Evolutionary conservation across 345 rosid genomes (phyloP), one percentile per base, ranked within the genome.

Genomic region (Adansonia digitata): DNA sequence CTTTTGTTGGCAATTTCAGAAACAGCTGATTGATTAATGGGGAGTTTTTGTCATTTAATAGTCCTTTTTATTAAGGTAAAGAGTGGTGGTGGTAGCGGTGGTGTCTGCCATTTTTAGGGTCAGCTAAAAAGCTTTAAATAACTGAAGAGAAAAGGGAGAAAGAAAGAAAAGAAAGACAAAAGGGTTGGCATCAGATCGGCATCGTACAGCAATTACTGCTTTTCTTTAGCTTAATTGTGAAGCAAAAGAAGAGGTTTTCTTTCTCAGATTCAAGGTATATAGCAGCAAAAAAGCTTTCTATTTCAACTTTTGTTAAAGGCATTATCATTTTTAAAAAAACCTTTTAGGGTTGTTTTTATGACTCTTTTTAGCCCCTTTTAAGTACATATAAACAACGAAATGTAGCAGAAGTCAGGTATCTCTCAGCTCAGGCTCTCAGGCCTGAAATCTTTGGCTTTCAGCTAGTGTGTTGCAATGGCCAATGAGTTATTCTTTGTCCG

Each of bases 91-190:
- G 56, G 56, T 37, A 63, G 48, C 67, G 62, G 71, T 74, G 69
- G 34, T 78, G 78, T 80, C 80, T 77, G 81, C 86, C 77, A 81
- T 78, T 71, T 78, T 81, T 83, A 78, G 83, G 80, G 80, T 74
- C 78, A 69, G 73, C 78, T 31, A 49, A 31, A 46, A 61, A 78
- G 81, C 85, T 74, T 82, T 75, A 70, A 80, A 59, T 72, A 73
- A 57, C 27, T 10, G 22, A 13, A 40, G 56, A 51, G 43, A 56
- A 18, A 66, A 69, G 72, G 59, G 27, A 43, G 60, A 42, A 22
- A 34, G 22, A 55, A 17, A 60, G 17, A 27, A 29, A 27, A n/a
- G 60, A 37, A 61, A 48, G 34, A 29, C 7, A 34, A 68, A 22
- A 37, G 56, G 78, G 59, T 22, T 35, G 26, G 81, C 71, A 40